Evolutionary conservation across 208 protist species (phyloP).

Genomic region (Acanthamoeba quina): DNA sequence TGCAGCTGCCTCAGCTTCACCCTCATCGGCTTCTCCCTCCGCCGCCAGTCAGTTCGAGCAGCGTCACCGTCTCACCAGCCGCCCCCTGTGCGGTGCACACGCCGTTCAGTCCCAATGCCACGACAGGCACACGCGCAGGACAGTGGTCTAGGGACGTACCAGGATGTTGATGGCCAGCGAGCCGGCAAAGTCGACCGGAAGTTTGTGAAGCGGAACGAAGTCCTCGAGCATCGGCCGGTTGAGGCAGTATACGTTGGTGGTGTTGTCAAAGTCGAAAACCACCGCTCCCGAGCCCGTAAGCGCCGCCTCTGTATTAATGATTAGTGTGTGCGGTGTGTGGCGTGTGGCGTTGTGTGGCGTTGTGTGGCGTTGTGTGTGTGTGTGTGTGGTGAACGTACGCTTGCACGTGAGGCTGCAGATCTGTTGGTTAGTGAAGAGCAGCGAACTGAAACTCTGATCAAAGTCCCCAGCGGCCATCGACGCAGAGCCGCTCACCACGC

Average conservation of each 20-base stretch:
- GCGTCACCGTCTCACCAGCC: too few relatives aligned
- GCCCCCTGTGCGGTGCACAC: too few relatives aligned
- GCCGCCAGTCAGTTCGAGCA: too few relatives aligned
- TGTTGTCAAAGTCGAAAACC: neutral
- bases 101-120: too few relatives aligned
- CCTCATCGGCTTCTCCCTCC: too few relatives aligned
- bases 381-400: neutral
- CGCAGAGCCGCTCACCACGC: neutral
- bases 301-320: neutral
- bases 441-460: neutral
- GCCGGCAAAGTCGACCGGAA: neutral
- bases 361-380: too few relatives aligned
- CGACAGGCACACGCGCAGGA: too few relatives aligned
- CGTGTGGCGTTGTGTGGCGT: too few relatives aligned
- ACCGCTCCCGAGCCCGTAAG: neutral
- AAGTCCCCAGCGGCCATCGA: neutral
- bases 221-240: neutral
- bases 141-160: neutral
- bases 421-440: neutral
- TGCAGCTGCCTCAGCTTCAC: too few relatives aligned
- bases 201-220: neutral
- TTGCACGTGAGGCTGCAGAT: neutral
- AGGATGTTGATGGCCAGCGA: neutral
- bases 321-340: too few relatives aligned
- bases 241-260: neutral